Conservation (phyloP, 345 rosid genomes). For the Arabidopsis arenosa region DNA sequence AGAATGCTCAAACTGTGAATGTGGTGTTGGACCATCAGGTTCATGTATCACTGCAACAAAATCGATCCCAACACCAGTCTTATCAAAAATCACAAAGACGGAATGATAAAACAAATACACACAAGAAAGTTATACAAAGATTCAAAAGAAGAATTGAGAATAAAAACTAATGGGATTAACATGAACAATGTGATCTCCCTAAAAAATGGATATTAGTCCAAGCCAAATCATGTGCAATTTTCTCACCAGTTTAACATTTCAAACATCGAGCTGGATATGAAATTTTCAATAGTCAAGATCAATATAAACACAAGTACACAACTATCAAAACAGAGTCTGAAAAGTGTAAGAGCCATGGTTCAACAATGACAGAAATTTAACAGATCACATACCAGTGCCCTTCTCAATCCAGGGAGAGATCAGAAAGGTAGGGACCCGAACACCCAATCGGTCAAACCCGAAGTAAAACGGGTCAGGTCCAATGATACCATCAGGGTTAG, state of each 20-base stretch:
- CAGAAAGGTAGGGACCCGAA: conserved; percentile 84
- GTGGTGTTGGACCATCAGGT: conserved; percentile 82
- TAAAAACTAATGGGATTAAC: neutral
- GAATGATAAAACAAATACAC: neutral
- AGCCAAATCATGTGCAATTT: neutral
- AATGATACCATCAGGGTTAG: conserved; percentile 88
- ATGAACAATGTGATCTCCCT: neutral
- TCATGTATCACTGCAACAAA: conserved; percentile 76
- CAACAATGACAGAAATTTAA: neutral
- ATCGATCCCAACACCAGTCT: neutral
- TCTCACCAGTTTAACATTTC: neutral
- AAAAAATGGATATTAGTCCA: neutral
- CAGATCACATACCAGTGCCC: conserved; percentile 69
- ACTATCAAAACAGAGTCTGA: neutral
- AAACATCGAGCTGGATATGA: neutral
- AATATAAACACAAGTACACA: neutral
- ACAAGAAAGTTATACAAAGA: neutral
- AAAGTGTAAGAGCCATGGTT: neutral
- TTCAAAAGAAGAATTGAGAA: neutral
- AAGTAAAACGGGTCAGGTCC: conserved; percentile 95
- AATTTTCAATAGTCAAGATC: neutral
- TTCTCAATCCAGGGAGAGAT: conserved; percentile 96
- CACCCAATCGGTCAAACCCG: conserved; percentile 88
- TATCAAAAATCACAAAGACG: neutral
- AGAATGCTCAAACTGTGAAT: conserved; percentile 91